These are phyloP conservation scores for Ascoidea tarda DNA, from an alignment of 805 yeast species.

Conservation along the genomic window DNA sequence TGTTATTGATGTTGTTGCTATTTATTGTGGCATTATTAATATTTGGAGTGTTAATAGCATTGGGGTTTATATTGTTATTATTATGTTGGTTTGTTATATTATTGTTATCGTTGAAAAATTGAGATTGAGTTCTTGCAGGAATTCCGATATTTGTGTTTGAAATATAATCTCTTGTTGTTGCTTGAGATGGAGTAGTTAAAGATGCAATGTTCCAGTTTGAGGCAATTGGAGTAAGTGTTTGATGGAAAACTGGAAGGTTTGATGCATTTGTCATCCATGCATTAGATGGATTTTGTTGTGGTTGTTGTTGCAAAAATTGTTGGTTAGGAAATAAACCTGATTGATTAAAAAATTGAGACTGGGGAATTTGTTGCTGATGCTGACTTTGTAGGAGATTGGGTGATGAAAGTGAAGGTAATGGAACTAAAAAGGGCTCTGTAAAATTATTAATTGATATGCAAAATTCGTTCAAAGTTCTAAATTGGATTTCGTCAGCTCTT, in stretches of 20 bases:
- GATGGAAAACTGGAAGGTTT: not conserved
- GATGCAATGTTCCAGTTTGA: slow-evolving; percentile 2
- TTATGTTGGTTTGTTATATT: not conserved
- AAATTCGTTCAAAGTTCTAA: slow-evolving; percentile 37
- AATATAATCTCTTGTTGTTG: not conserved
- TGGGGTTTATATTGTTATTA: slow-evolving; percentile 2
- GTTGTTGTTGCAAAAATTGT: slow-evolving; percentile 3
- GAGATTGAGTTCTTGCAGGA: slow-evolving; percentile 11
- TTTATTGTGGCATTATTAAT: not conserved
- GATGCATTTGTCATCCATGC: not conserved
- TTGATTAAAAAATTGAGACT: slow-evolving; percentile 1
- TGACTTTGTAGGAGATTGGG: slow-evolving; percentile 10
- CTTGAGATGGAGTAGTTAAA: not conserved
- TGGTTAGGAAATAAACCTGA: not conserved
- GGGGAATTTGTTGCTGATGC: not conserved
- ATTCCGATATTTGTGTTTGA: not conserved
- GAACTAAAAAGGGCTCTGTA: slow-evolving; percentile 46
- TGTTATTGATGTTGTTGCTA: slow-evolving; percentile 5
- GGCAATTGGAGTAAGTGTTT: not conserved
- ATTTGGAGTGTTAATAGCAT: not conserved
- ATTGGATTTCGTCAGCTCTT: slow-evolving; percentile 39
- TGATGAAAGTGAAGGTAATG: slow-evolving; percentile 21
- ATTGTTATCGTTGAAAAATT: slow-evolving; percentile 15
- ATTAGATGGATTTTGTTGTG: not conserved
- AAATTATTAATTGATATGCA: slow-evolving; percentile 32